These are phyloP conservation scores for Conticribra weissflogii DNA, from an alignment of 108 stramenopile genomes.

Conservation along the genomic window DNA sequence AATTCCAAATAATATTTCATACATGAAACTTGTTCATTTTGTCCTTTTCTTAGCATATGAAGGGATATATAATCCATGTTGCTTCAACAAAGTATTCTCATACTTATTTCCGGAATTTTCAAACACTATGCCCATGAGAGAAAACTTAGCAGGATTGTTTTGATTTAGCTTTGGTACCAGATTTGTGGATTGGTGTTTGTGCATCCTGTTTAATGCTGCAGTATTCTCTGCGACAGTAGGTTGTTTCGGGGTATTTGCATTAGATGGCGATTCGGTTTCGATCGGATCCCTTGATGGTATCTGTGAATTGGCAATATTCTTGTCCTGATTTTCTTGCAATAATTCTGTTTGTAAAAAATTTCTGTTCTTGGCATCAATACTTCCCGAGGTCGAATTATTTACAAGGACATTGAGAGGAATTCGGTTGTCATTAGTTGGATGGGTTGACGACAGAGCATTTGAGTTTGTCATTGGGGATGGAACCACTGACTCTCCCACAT, in stretches of 20 bases:
- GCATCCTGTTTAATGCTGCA: too few species aligned
- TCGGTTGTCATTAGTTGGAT: too few species aligned
- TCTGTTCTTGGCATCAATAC: constrained; percentile 1
- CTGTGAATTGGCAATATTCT: too few species aligned
- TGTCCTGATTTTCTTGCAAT: not conserved
- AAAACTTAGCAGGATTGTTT: constrained; percentile 16
- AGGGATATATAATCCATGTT: constrained; percentile 34
- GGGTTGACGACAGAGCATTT: not conserved
- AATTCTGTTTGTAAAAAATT: not conserved
- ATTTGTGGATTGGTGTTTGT: too few species aligned
- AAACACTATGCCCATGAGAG: constrained; percentile 39
- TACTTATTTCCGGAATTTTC: constrained; percentile 26
- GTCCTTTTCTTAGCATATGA: constrained; percentile 15
- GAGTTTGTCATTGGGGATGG: constrained; percentile 9
- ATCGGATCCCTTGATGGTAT: too few species aligned
- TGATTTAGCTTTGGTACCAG: not conserved
- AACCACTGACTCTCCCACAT: not conserved
- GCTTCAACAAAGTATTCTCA: constrained; percentile 9
- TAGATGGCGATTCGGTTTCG: too few species aligned
- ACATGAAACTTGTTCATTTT: too few species aligned
- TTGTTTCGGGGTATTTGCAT: too few species aligned
- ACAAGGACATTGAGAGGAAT: too few species aligned
- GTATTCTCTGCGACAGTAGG: too few species aligned
- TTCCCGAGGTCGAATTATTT: too few species aligned
- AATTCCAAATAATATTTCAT: too few species aligned